Evolutionary conservation across 2,329 filamentous ascomycete genomes (phyloP).

Genomic region (Beauveria rudraprayagi): DNA sequence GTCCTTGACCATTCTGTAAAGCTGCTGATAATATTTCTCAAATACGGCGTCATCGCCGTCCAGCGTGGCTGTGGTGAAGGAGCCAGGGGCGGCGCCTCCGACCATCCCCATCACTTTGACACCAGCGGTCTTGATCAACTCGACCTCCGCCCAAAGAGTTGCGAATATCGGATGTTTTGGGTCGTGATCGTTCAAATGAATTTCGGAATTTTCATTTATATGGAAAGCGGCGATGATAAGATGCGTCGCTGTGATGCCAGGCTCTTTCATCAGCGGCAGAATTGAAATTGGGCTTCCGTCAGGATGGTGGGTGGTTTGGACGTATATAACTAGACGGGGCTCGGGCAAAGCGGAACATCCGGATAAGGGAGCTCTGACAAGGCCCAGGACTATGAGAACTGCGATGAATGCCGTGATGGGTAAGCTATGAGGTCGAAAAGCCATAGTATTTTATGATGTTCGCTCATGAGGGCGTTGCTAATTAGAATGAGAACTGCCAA

Average conservation of each 20-base stretch:
- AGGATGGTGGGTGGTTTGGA: conserved; percentile 40
- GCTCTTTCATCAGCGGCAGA: conserved; percentile 35
- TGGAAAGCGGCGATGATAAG: conserved; percentile 77
- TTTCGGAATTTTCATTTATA: conserved; percentile 56
- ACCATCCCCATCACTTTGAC: conserved; percentile 77
- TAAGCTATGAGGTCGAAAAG: not conserved
- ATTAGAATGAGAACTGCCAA: too few relatives aligned
- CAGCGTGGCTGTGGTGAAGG: conserved; percentile 46
- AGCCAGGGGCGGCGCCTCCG: conserved; percentile 70
- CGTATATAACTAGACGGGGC: conserved; percentile 38
- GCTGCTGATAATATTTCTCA: conserved; percentile 60
- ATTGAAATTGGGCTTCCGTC: conserved; percentile 37
- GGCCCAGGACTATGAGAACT: not conserved
- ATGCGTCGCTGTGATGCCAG: conserved; percentile 53
- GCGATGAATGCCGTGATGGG: not conserved
- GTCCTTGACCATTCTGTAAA: conserved; percentile 53
- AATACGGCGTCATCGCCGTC: conserved; percentile 52
- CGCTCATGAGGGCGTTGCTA: not conserved
- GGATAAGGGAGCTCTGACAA: not conserved
- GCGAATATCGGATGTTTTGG: conserved; percentile 55
- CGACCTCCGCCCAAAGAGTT: conserved; percentile 68
- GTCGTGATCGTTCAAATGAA: conserved; percentile 69
- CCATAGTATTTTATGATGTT: not conserved
- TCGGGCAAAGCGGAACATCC: not conserved
- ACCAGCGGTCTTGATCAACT: conserved; percentile 57